Conservation (phyloP, 2,329 filamentous ascomycete genomes). For the Sporothrix globosa region DNA sequence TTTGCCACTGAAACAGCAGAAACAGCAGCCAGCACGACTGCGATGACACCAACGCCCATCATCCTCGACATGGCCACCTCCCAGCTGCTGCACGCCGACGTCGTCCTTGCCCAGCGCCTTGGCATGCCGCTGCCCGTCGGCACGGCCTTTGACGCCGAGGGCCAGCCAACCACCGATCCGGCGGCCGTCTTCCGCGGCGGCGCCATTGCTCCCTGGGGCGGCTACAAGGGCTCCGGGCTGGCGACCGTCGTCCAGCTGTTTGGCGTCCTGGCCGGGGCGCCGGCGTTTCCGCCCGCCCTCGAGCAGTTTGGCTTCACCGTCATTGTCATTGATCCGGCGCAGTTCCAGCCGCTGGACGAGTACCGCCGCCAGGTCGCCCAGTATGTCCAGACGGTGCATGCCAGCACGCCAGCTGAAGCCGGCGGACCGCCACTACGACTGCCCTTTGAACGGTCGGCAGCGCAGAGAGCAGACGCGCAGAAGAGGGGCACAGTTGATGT, state of each 20-base stretch:
- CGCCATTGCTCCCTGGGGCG: conserved; percentile 10
- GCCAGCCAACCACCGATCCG: neutral
- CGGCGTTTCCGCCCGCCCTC: neutral
- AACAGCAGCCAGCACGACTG: no score
- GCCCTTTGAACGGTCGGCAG: conserved; percentile 12
- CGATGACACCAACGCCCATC: neutral
- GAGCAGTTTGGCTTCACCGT: conserved; percentile 18
- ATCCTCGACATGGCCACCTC: conserved; percentile 12
- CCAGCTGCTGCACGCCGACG: conserved; percentile 6
- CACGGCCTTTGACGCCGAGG: neutral
- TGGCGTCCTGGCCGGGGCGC: conserved; percentile 1
- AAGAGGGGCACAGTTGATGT: neutral
- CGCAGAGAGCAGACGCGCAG: neutral
- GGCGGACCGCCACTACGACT: neutral
- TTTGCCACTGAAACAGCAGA: neutral
- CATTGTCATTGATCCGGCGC: neutral
- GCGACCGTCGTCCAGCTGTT: conserved; percentile 5
- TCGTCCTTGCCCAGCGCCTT: conserved; percentile 2
- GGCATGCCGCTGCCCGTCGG: neutral
- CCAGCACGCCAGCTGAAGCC: neutral
- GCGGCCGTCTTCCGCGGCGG: neutral
- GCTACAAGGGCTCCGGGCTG: conserved; percentile 6
- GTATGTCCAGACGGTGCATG: conserved; percentile 5
- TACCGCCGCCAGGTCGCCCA: neutral
- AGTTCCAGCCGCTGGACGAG: neutral